These are phyloP conservation scores for Peniophora sp. DNA, from an alignment of 1,284 basidiomycete genomes.

Conservation along the genomic window DNA sequence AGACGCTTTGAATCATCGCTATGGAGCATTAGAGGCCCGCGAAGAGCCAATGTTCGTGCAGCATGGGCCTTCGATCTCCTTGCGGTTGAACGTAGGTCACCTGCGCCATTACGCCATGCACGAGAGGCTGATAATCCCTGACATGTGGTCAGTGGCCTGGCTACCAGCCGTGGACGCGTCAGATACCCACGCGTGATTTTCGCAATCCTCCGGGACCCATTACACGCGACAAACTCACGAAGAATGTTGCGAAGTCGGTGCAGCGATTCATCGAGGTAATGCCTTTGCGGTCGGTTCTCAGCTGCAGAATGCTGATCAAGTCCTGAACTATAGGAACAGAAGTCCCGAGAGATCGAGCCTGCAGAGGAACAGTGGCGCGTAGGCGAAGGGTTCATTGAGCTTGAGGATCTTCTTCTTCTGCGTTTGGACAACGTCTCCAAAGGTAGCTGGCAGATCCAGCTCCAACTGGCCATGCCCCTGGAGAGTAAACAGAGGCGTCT, in stretches of 20 bases:
- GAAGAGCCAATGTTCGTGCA: neutral
- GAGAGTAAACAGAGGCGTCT: neutral
- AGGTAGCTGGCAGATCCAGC: neutral
- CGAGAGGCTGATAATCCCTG: too few species aligned
- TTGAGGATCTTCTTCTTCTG: neutral
- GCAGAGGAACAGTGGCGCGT: neutral
- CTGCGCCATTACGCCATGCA: too few species aligned
- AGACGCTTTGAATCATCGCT: neutral
- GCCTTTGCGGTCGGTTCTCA: too few species aligned
- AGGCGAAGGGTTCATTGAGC: neutral
- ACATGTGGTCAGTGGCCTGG: neutral
- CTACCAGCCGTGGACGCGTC: neutral
- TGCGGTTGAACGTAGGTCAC: neutral
- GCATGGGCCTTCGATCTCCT: neutral
- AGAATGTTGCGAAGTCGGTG: neutral
- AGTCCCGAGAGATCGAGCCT: neutral
- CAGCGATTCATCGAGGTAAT: neutral
- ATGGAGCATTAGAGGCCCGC: neutral
- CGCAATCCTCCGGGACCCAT: constrained; percentile 1
- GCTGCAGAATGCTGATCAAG: neutral
- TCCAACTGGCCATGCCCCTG: neutral
- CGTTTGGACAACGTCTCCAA: neutral
- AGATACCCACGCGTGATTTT: neutral
- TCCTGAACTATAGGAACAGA: neutral
- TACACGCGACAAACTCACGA: neutral